A percentile compares a stretch with the other conserved stretches of the same genome.
Conservation (phyloP, 331 rosid species). For the Acacia pycnantha region DNA sequence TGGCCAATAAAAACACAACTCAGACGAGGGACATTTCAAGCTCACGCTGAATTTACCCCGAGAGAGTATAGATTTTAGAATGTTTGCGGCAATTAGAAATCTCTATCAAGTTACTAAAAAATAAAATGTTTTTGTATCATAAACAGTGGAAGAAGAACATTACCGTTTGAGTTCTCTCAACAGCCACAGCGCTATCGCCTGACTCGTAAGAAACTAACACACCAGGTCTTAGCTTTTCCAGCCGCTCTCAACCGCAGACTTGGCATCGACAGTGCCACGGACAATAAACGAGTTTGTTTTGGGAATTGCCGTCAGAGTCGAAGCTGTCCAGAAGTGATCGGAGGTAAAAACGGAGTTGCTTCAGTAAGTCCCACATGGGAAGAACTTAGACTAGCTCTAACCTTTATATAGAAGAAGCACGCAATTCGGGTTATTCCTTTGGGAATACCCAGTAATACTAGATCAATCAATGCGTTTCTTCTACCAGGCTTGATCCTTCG, state of each 20-base stretch:
- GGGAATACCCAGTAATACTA: too few species aligned
- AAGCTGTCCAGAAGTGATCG: slow-evolving; percentile 48
- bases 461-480: too few species aligned
- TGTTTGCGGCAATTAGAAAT: neutral
- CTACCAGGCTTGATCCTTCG: too few species aligned
- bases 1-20: neutral
- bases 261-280: slow-evolving; percentile 77
- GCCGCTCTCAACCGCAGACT: slow-evolving; percentile 49
- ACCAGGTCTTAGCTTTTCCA: slow-evolving; percentile 51
- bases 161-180: slow-evolving; percentile 82
- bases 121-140: neutral
- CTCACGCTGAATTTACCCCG: neutral
- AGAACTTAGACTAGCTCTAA: too few species aligned
- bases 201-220: slow-evolving; percentile 59
- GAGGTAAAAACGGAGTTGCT: slow-evolving; percentile 53
- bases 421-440: rapidly evolving
- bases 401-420: too few species aligned
- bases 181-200: slow-evolving; percentile 69
- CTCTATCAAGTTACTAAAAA: neutral
- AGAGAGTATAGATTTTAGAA: neutral
- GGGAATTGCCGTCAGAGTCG: slow-evolving; percentile 17
- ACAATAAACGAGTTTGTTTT: slow-evolving; percentile 42
- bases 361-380: too few species aligned
- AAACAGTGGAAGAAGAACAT: neutral
- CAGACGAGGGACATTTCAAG: neutral